Conservation (phyloP, 1,139 yeast species). For the Kurtzmaniella quercitrusa region DNA sequence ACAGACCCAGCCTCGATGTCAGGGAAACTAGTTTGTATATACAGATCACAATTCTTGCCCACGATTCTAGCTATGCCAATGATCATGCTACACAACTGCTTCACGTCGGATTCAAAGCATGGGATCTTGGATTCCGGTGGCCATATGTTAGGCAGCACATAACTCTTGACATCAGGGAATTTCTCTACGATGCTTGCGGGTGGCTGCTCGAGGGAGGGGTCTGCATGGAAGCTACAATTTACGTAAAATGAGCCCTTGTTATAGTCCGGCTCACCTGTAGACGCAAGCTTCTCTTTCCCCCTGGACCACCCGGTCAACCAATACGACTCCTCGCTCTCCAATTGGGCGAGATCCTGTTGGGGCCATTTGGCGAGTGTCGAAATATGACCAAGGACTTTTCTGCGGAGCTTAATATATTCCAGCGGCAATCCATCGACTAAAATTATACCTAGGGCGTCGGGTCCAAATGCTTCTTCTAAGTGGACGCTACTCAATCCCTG, state of each 20-base stretch:
- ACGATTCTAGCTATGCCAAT: conserved; percentile 48
- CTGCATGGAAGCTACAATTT: conserved; percentile 54
- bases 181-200: conserved; percentile 22
- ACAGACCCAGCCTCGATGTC: conserved; percentile 32
- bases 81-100: conserved; percentile 40
- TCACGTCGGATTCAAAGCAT: conserved; percentile 28
- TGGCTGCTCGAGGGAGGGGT: conserved; percentile 44
- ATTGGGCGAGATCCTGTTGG: conserved; percentile 20
- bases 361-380: conserved; percentile 44
- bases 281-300: conserved; percentile 49
- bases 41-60: conserved; percentile 51
- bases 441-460: conserved; percentile 53
- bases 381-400: conserved; percentile 41
- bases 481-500: conserved; percentile 27
- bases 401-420: conserved; percentile 33
- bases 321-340: conserved; percentile 44
- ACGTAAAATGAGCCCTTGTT: conserved; percentile 59
- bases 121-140: conserved; percentile 21
- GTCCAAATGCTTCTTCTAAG: conserved; percentile 50
- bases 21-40: conserved; percentile 22
- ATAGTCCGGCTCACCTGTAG: conserved; percentile 40
- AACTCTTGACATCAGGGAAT: conserved; percentile 35
- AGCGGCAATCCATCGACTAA: conserved; percentile 42
- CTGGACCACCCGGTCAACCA: conserved; percentile 68
- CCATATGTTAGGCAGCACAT: conserved; percentile 54